Base-by-base conservation (phyloP, 2,329 filamentous ascomycete species). In the Chaetomiaceae sp. region DNA sequence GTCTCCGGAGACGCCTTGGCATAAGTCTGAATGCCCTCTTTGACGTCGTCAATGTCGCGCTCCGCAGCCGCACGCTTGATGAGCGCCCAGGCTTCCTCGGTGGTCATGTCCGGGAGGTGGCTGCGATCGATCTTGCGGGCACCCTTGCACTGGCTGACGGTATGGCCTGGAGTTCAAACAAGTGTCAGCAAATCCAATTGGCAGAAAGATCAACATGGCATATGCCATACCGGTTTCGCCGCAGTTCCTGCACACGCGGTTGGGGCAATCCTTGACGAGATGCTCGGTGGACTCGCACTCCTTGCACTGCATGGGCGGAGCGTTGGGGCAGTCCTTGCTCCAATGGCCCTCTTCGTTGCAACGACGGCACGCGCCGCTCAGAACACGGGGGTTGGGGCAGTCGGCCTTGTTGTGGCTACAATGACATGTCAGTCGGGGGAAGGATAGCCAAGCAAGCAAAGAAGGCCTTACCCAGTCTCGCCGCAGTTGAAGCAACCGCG, bases 41-140 rank as follows among this genome's bases (percentile, higher is more conserved):
- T 86, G 64, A 80, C 74, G 44, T 85, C 78, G 27, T 85, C 81
- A 5, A 84, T 64, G 50, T 88, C 84, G 20, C 70, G 70, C 27
- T 79, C 76, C 1, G 61, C 56, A 42, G 73, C 75, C 1, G 80
- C 83, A 21, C 66, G 61, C 51, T 70, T 66, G 48, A 89, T 71
- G 53, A 77, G 70, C 2, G 66, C 63, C 79, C 85, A 85, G 3
- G 83, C 82, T 16, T 69, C 68, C 7, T 86, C 82, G 0, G 73
- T 70, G 13, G 68, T 55, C 27, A 79, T 65, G 35, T 75, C 71
- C 5, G 74, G 70, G 47, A 83, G 56, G 31, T 73, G 56, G 20
- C 70, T 70, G 27, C 78, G 75, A 53, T 82, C 77, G 54, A 86
- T 68, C 58, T 78, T 76, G 59, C 82, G 78, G 38, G 81, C 73